These are phyloP conservation scores for Thalassiosira mediterranea DNA, from an alignment of 352 stramenopile genomes.

Conservation along the genomic window DNA sequence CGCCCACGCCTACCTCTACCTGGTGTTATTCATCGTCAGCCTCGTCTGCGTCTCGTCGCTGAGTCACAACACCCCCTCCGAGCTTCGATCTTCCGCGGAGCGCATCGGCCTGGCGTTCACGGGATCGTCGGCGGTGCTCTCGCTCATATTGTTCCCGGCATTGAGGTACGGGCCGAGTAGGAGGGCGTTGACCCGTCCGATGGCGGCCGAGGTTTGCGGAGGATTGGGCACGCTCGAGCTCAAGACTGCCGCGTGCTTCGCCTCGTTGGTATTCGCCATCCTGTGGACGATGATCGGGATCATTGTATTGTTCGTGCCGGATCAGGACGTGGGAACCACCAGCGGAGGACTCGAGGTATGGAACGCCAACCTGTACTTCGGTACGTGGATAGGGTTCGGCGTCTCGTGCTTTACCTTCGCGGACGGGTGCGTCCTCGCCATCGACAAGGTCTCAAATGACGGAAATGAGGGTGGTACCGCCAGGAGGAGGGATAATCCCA, in stretches of 20 bases:
- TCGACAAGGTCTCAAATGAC: neutral
- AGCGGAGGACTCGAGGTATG: slow-evolving; percentile 24
- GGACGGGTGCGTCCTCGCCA: slow-evolving; percentile 4
- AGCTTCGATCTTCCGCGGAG: neutral
- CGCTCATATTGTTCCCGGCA: neutral
- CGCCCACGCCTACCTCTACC: slow-evolving; percentile 9
- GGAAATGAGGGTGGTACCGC: neutral
- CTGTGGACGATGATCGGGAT: slow-evolving; percentile 15
- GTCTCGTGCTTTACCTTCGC: slow-evolving; percentile 1
- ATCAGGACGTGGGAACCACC: neutral
- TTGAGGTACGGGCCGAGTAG: neutral
- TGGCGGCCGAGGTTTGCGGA: neutral
- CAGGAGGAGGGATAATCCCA: slow-evolving; percentile 17
- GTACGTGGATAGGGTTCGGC: slow-evolving; percentile 10
- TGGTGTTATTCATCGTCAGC: slow-evolving; percentile 17
- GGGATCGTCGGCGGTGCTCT: slow-evolving; percentile 7
- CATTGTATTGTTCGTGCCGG: slow-evolving; percentile 3
- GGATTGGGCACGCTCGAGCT: slow-evolving; percentile 14
- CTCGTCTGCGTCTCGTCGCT: slow-evolving; percentile 13
- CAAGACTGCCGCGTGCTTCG: slow-evolving; percentile 5
- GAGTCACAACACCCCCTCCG: neutral
- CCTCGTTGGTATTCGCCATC: slow-evolving; percentile 2
- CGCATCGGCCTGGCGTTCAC: neutral
- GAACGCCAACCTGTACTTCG: slow-evolving; percentile 34
- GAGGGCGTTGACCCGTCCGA: neutral